Evolutionary conservation across 495 filamentous ascomycete species (phyloP).

Genomic region (Chaetomium tenue): DNA sequence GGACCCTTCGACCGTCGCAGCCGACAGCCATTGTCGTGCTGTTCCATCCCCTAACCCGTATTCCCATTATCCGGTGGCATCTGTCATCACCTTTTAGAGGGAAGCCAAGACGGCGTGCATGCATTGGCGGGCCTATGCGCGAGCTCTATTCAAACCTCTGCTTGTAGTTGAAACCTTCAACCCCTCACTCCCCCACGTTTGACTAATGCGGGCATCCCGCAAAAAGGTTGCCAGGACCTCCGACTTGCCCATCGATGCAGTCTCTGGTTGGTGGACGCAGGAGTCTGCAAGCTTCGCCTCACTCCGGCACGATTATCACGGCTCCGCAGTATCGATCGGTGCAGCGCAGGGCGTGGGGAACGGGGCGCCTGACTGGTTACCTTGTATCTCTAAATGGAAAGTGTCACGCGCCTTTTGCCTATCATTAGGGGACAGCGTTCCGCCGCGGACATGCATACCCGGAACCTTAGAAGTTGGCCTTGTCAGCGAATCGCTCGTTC

Average conservation of each 20-base stretch:
- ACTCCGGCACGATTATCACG: neutral
- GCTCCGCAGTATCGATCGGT: neutral
- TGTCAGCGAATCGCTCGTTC: constrained; percentile 58
- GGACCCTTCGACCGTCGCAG: neutral
- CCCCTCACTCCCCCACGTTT: constrained; percentile 42
- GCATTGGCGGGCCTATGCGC: constrained; percentile 20
- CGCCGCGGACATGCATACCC: constrained; percentile 9
- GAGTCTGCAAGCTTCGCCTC: constrained; percentile 8
- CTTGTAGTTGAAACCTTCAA: constrained; percentile 16
- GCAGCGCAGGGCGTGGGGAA: constrained; percentile 13
- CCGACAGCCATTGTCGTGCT: neutral
- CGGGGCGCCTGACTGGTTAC: constrained; percentile 4
- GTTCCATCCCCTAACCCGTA: constrained; percentile 4
- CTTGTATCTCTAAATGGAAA: neutral
- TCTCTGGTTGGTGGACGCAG: constrained; percentile 17
- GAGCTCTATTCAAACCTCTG: constrained; percentile 13
- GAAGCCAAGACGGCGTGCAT: constrained; percentile 13
- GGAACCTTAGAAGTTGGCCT: constrained; percentile 48
- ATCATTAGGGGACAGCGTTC: neutral
- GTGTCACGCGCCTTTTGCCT: constrained; percentile 9
- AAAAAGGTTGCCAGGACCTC: constrained; percentile 15
- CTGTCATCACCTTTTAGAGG: constrained; percentile 18
- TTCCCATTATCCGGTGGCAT: constrained; percentile 16
- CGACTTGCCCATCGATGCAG: constrained; percentile 10
- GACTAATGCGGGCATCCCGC: constrained; percentile 37